Conservation (phyloP, 306 rosid species). For the Begonia peltatifolia region DNA sequence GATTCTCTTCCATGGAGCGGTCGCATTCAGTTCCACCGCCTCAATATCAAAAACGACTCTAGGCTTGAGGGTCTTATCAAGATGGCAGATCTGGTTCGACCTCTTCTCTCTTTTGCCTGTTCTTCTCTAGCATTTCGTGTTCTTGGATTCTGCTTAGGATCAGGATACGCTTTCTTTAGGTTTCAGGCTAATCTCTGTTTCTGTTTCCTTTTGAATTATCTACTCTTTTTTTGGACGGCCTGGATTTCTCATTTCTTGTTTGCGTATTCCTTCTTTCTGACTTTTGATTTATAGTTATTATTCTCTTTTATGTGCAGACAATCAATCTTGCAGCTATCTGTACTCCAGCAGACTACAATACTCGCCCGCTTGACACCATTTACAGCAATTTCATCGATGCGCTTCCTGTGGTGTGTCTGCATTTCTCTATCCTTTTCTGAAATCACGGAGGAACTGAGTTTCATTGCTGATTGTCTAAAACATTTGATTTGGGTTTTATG, state of each 20-base stretch:
- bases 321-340: constrained; percentile 92
- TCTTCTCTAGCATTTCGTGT: background rate
- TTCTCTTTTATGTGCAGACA: constrained; percentile 22
- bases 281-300: no score
- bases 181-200: no score
- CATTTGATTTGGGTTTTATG: background rate
- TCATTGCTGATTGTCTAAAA: no score
- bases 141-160: constrained; percentile 1
- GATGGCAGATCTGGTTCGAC: constrained; percentile 71
- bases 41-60: constrained; percentile 83
- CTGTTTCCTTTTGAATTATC: background rate
- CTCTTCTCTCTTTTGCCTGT: background rate
- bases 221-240: background rate
- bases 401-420: constrained; percentile 59
- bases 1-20: constrained; percentile 46
- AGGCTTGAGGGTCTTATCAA: constrained; percentile 83
- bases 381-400: constrained; percentile 94
- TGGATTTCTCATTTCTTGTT: background rate
- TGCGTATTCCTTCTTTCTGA: background rate
- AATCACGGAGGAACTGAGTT: no score
- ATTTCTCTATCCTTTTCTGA: background rate
- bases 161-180: background rate
- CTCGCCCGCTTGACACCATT: constrained; percentile 84
- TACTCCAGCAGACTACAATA: constrained; percentile 91
- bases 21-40: constrained; percentile 82